Evolutionary conservation across 139 green algal genomes (phyloP), one percentile per base, ranked within the genome.

Genomic region (Chlorella sp.): DNA sequence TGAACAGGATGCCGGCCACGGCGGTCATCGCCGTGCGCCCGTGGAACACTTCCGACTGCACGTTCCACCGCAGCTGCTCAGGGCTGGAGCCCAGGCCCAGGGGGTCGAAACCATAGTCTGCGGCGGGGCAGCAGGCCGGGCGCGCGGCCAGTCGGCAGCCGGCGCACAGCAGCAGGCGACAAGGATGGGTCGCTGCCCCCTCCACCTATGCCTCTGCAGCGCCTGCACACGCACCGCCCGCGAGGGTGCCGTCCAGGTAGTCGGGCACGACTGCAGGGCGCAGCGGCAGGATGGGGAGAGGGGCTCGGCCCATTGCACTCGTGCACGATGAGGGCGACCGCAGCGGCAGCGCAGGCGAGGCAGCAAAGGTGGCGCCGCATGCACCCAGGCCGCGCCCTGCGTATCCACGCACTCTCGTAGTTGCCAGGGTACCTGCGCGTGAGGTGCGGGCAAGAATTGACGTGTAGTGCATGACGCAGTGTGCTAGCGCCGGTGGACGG

Each of bases 61-160:
- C 56, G n/a, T 79, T 89, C 87, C 87, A 91, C 50, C 68, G 74
- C 67, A 87, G 78, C 41, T 86, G 60, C 66, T 90, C 85, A 27
- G 84, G 80, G 45, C 84, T 71, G 27, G 83, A 85, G 60, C 77
- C 91, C n/a, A 99, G 87, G 27, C 82, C 83, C n/a, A 99, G 84
- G 29, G 96, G 96, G 85, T 99, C 96, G 77, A 97, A 99, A 27
- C 94, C 80, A 53, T 75, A 76, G 71, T 83, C 70, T 53, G 42
- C 27, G 60, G 58, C 15, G 15, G n/a, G 65, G 43, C 56, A 63
- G 29, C 5, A 5, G 25, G 29, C 31, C 8, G 27, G 58, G 53
- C 6, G 53, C 27, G 53, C 53, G 6, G 53, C 15, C 17, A 33
- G 35, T 25, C 21, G 23, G 35, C 53, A 5, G 23, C 53, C 3